Evolutionary conservation across 1,284 basidiomycete genomes (phyloP), one percentile per base, ranked within the genome.

Genomic region (Ganoderma meredithae): DNA sequence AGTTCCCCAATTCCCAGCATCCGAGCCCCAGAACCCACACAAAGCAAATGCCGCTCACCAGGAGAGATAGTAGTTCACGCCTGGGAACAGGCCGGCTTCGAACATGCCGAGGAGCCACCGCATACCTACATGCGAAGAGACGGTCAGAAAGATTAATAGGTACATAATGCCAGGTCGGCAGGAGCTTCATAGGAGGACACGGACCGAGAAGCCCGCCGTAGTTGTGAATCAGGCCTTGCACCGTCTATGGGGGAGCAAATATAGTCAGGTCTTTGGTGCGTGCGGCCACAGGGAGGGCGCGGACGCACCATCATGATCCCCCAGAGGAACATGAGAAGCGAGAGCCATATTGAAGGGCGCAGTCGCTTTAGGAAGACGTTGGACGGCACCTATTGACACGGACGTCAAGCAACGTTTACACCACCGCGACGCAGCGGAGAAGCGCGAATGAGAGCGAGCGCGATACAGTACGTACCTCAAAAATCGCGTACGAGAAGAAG

Each of bases 341-440:
- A 89, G n/a, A 92, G 79, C 90, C 87, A 89, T 58, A 90, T 78
- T 1, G 87, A 89, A 0, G 90, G 90, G 1, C 89, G 82, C n/a
- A 93, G 81, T 31, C 88, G 85, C 76, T 92, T 93, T 65, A 94
- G 79, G 74, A 93, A 86, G 3, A 92, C 78, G 70, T 91, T 92
- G 19, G 89, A 90, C 7, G 90, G 90, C 19, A 91, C 88, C 83
- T 86, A 64, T 43, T 13, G 36, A 62, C 17, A 27, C 36, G 31
- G 17, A 33, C 40, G 53, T 60, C 15, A 63, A 12, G 41, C 39
- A 60, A 12, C 47, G 47, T 25, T 39, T 10, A 39, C 39, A 25
- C 36, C 3, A 15, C 10, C 8, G 22, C 47, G 58, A 39, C 39
- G 36, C 36, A 36, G 36, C 36, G 36, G 36, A 9, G 7, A 9